Base-by-base conservation (phyloP, 768 basidiomycete genomes). In the Russula foetens region DNA sequence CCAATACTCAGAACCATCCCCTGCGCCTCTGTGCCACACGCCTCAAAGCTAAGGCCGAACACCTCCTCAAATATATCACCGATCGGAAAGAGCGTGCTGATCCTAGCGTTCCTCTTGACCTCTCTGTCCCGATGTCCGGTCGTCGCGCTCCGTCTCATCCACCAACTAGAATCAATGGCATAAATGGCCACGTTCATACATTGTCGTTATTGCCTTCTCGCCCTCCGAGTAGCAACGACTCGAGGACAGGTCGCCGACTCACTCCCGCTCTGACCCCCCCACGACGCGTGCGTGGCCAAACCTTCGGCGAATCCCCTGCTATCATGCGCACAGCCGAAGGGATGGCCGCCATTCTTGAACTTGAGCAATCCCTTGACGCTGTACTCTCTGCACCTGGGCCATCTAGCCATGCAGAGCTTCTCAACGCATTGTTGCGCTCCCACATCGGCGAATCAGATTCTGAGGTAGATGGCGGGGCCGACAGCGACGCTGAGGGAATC, bases 51-150 rank as follows among this genome's bases (percentile, higher is more conserved):
- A 95, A 96, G 72, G 88, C 94, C 0, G 88, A 95, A 58, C 82
- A 84, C 65, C 82, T 98, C 26, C 82, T 98, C 21, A 84, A 84
- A 68, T 86, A 95, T 68, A 87, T 98, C 66, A 90, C 90, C 1
- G 97, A 98, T 73, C 83, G 85, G 67, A 87, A 85, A 68, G 91
- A 95, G 67, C 83, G 89, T 60, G 74, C 81, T 1, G 88, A 91
- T 68, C 88, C 87, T 19, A 69, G 70, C 59, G 84, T 90, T 58
- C 88, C 88, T 26, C 67, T 73, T 28, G 73, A 75, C 56, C 69
- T 78, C 44, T 64, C 71, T 44, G 50, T 53, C 19, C 63, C 69
- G 14, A 59, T 46, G 65, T 45, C 61, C 54, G 47, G 66, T 29
- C 52, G 57, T 44, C 62, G 53, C 53, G 15, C 73, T 69, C 31